Base-by-base conservation (phyloP, 2,329 filamentous ascomycete genomes). In the Bipolaris cookei region DNA sequence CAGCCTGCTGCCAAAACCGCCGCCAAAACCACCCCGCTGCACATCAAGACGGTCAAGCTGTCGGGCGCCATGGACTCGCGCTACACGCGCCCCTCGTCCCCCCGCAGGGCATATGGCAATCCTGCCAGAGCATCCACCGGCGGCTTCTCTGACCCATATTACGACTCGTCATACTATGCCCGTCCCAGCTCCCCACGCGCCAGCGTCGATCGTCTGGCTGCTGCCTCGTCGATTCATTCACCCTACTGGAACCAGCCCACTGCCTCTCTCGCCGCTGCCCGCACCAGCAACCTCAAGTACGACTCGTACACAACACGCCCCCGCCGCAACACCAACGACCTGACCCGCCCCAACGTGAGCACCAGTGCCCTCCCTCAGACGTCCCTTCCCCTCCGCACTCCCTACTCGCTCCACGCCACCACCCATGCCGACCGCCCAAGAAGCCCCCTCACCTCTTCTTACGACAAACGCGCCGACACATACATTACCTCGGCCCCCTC, bases 221-320 rank as follows among this genome's bases (percentile, higher is more conserved):
- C 54, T 3, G 51, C 56, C 42, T 55, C 69, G 16, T 66, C 71
- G 63, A 65, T 72, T 64, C 67, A 72, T 46, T 51, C 62, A 18
- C 47, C 42, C 28, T 66, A 66, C 44, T 70, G 41, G 38, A 43
- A 75, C 51, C 51, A 62, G 10, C 68, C 70, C 39, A 68, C 48
- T 60, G 65, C 49, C 54, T 66, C 71, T 14, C 60, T 69, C 3
- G 32, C 30, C 4, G 32, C 30, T 25, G 34, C 45, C 34, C 45
- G 34, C 66, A 53, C 65, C 57, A 48, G 21, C 43, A 70, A 58
- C 47, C 53, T 69, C 64, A 76, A 76, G 48, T 78, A 78, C 65
- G 79, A 81, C 61, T 69, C 77, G 7, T 81, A 81, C 70, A 70
- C 75, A 6, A 77, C 78, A 43, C 73, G 80, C 55, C 79, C 80